These are phyloP conservation scores for Jamesozyma rosinii DNA, from an alignment of 805 yeast genomes.

Conservation along the genomic window DNA sequence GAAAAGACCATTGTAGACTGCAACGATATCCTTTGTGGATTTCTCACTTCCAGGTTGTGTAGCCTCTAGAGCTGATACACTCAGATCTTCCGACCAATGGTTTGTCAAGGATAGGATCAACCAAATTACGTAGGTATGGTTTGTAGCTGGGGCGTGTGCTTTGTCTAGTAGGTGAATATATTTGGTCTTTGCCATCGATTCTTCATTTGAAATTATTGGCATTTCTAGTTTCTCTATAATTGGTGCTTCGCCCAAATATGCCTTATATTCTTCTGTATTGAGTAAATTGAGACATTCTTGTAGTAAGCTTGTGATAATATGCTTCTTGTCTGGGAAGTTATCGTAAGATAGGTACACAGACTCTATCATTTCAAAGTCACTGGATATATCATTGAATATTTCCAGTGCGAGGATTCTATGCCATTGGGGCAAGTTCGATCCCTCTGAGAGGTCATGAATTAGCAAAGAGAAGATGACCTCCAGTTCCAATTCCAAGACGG, in stretches of 20 bases:
- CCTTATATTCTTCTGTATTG: constrained; percentile 22
- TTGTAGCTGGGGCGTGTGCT: constrained; percentile 59
- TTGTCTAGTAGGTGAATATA: constrained; percentile 76
- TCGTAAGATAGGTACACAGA: constrained; percentile 58
- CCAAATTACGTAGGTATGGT: constrained; percentile 52
- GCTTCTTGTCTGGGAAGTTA: constrained; percentile 43
- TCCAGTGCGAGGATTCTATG: constrained; percentile 67
- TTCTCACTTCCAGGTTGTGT: constrained; percentile 19
- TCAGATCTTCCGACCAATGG: constrained; percentile 57
- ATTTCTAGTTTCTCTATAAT: constrained; percentile 26
- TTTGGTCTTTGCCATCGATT: constrained; percentile 42
- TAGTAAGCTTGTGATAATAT: constrained; percentile 50
- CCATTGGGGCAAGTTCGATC: constrained; percentile 55
- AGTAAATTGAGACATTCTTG: constrained; percentile 34
- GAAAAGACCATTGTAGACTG: constrained; percentile 32
- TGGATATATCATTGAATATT: constrained; percentile 50
- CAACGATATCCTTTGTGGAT: constrained; percentile 6
- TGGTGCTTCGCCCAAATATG: constrained; percentile 29
- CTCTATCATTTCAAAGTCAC: constrained; percentile 45
- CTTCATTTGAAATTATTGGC: constrained; percentile 34
- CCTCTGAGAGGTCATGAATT: constrained; percentile 59
- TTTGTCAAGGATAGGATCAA: constrained; percentile 47
- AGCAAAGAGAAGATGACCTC: constrained; percentile 72
- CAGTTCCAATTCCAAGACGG: constrained; percentile 59
- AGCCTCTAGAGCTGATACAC: constrained; percentile 26